These are phyloP conservation scores for Sugiyamaella smithiae DNA, from an alignment of 805 yeast species.

Conservation along the genomic window DNA sequence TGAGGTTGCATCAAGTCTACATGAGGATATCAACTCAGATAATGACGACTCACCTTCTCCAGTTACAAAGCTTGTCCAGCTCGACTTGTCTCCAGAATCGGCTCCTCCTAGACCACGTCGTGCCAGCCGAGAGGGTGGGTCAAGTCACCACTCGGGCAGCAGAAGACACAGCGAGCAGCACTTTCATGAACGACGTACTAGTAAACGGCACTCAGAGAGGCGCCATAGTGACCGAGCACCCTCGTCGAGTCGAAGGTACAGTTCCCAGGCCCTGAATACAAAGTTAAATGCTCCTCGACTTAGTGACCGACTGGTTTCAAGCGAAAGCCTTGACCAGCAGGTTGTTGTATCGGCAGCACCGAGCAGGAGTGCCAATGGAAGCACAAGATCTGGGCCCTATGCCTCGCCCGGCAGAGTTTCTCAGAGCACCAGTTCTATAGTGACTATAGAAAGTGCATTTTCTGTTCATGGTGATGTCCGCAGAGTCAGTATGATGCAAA, in stretches of 20 bases:
- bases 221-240: not conserved
- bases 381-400: not conserved
- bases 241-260: not conserved
- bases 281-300: not conserved
- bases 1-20: not conserved
- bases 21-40: no score
- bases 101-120: no score
- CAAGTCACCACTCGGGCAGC: no score
- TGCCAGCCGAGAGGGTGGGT: no score
- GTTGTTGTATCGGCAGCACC: not conserved
- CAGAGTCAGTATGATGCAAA: not conserved
- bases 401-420: not conserved
- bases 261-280: not conserved
- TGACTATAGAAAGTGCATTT: not conserved
- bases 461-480: constrained; percentile 1
- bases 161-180: constrained; percentile 1
- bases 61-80: no score
- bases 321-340: not conserved
- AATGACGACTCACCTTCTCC: no score
- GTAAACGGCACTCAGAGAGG: not conserved
- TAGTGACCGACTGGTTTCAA: not conserved
- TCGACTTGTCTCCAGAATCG: no score
- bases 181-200: not conserved
- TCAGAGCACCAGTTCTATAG: not conserved
- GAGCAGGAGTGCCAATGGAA: not conserved